Base-by-base conservation (phyloP, 2,329 filamentous ascomycete species). In the Dothistroma pini region DNA sequence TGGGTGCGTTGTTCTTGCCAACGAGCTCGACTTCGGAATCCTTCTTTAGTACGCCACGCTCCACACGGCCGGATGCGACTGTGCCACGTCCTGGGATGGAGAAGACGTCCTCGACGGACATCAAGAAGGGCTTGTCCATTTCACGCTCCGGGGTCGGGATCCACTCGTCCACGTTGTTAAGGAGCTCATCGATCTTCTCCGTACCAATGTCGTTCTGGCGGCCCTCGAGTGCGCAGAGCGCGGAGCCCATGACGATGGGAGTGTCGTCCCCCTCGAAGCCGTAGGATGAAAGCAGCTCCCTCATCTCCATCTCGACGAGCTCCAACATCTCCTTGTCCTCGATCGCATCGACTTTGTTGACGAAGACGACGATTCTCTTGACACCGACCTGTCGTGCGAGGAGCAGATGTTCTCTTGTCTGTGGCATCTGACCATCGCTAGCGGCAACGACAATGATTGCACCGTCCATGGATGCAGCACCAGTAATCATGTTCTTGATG, bases 401-500 rank as follows among this genome's bases (percentile, higher is more conserved):
- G 71, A 99, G 87, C 80, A 99, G 84, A 83, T 99, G 95, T 83
- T 99, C 95, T 80, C 95, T 87, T 69, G 95, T 99, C 86, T 99
- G 96, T 74, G 95, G 95, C 95, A 99, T 99, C 83, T 99, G 96
- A 76, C 95, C 95, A 77, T 99, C 95, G 41, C 92, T 96, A 70
- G 95, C 95, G 71, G 96, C 96, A 72, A 99, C 96, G 69, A 99
- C 95, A 74, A 99, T 97, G 76, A 99, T 93, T 74, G 95, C 93
- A 74, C 95, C 95, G 74, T 99, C 95, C 95, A 99, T 99, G 84
- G 92, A 96, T 74, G 96, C 93, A 66, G 95, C 93, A 87, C 95
- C 95, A 70, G 95, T 99, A 79, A 99, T 99, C 95, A 99, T 99
- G 89, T 99, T 99, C 87, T 99, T 99, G 84, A 99, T 97, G 85